Base-by-base conservation (phyloP, 2,329 filamentous ascomycete genomes). In the Leptodontidium sp. region DNA sequence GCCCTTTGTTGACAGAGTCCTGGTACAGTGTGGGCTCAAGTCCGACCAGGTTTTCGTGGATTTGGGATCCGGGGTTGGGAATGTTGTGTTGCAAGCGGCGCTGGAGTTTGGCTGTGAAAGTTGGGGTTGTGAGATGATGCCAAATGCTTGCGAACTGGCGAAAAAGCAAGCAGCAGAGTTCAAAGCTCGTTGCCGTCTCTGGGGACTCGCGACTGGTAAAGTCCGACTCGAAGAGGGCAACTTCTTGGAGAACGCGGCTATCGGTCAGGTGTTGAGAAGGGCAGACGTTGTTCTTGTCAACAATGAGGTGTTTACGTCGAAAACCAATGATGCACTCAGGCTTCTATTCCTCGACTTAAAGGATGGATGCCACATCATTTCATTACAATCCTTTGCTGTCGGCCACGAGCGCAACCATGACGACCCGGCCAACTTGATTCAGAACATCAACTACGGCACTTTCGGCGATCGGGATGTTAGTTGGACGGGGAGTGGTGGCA, bases 211-310 rank as follows among this genome's bases (percentile, higher is more conserved):
- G 21, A 88, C 93, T 1, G 96, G 96, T 70, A 85, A 87, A 69
- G 92, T 96, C n/a, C 87, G 89, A 70, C 88, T 99, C 7, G 88
- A 95, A 71, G 85, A 90, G 53, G 96, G 93, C 68, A 93, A 97
- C 78, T 98, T 99, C 77, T 88, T 94, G 11, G 88, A 90, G 72
- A 92, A 91, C 73, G 79, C 86, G 17, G 84, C 85, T 68, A 93
- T 98, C 61, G 85, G 90, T 69, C 86, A 89, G 29, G 90, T 90
- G 8, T 85, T 99, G 61, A 91, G 91, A 79, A 88, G 90, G 65
- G 95, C 96, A 1, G 96, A 99, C 78, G 94, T 98, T n/a, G 88
- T 99, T 21, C 87, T 99, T 32, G 95, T 98, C 75, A 99, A 99
- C 84, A 99, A 99, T 81, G 94, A 98, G 81, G 96, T 94, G 2